Evolutionary conservation across 441 rosid genomes (phyloP), one percentile per base, ranked within the genome.

Genomic region (Adansonia madagascariensis): DNA sequence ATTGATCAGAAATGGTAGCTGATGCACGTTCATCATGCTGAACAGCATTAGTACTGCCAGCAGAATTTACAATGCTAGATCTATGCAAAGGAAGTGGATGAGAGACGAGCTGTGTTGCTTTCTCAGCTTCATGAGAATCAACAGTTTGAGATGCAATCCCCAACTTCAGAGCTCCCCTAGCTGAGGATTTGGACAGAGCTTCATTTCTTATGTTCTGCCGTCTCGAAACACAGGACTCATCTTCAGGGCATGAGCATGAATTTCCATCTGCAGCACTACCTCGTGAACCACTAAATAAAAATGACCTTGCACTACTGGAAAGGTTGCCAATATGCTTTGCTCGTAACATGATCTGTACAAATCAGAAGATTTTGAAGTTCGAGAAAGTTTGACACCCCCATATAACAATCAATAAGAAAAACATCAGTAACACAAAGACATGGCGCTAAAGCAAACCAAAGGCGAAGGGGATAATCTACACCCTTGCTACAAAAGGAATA

Each of bases 171-270:
- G 70, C 87, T 60, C 79, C 84, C 75, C 87, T 85, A 60, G 85
- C 81, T 14, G 86, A 74, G 62, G 88, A 56, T 27, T 80, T 84
- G 73, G 86, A 49, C 62, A 65, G 70, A 81, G 76, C 77, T 71
- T 79, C 87, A 0, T 80, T 81, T 65, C 84, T 87, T 59, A 83
- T 67, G 20, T 80, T 92, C 70, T 85, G 92, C 77, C 89, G 81
- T 83, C 86, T 87, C 8, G 97, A 88, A 83, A 84, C 79, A 69
- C 90, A 87, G 53, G 87, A 79, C 82, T 94, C 98, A 78, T 94
- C 97, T 41, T 92, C 97, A 24, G 89, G 75, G 87, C 92, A 87
- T 55, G 89, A 75, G 82, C 95, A 88, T n/a, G 97, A 86, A 83
- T 77, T 90, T 62, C 95, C 97, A 83, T 91, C 97, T 39, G 90